Evolutionary conservation across 1,284 basidiomycete genomes (phyloP), one percentile per base, ranked within the genome.

Genomic region (Trichosporon asahii): DNA sequence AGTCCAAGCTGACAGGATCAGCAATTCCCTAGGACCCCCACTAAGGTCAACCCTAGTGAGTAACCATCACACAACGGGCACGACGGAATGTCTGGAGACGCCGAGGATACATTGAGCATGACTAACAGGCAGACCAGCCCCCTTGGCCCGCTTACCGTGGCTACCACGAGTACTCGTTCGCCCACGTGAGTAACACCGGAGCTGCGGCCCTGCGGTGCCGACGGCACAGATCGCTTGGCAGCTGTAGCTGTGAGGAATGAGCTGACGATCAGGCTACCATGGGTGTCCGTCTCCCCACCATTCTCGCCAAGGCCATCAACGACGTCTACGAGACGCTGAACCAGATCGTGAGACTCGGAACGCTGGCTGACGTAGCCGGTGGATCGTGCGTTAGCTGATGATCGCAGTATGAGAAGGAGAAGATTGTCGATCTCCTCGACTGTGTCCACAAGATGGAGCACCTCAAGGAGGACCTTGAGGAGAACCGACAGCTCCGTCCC

Each of bases 71-170:
- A 21, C 44, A 53, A 21, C 49, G 3, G 15, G 3, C 21, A 18
- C 49, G 21, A 18, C 49, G 21, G 21, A 23, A 2, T 12, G 49
- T 11, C 49, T 14, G 23, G 25, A 12, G 63, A 74, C 73, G 74
- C 33, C 15, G 2, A 23, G 4, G 21, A 25, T 29, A 49, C 21
- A 23, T 35, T 2, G 25, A 23, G 7, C 27, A 61, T 68, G 29
- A 69, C 67, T 14, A 35, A 35, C 64, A 2, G 37, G 72, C 70
- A 85, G 81, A 98, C 85, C 94, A 97, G 85, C 95, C 95, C 35
- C 95, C 95, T 65, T 98, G 94, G 95, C 95, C 95, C 33, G 94
- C 92, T 0, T 94, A 89, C 85, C 90, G 94, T 72, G 95, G 95
- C 9, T 97, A 97, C 85, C 94, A 97, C 83, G 92, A 95, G 84